Conservation (phyloP, 352 stramenopile species). For the Phytophthora cactorum region DNA sequence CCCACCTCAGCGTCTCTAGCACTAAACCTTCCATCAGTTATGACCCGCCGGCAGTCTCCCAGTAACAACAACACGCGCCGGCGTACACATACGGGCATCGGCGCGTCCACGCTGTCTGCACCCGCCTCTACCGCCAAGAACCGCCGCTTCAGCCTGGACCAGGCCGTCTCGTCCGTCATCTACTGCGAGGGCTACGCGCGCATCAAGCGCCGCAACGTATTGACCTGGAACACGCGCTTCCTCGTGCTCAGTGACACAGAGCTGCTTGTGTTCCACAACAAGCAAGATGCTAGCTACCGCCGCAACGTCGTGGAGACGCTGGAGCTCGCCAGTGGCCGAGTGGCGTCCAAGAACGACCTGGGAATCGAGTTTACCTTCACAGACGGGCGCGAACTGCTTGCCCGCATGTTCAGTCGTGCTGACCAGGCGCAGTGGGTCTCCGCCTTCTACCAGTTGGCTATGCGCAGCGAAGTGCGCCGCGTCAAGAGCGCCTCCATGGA, state of each 20-base stretch:
- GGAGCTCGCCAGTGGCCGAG: conserved; percentile 44
- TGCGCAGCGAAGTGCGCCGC: conserved; percentile 47
- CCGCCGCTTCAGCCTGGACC: conserved; percentile 38
- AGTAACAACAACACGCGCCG: conserved; percentile 14
- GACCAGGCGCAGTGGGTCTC: conserved; percentile 71
- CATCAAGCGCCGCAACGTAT: conserved; percentile 60
- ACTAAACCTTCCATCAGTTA: not conserved
- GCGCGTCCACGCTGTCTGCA: not conserved
- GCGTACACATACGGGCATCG: conserved; percentile 15
- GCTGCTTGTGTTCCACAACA: conserved; percentile 56
- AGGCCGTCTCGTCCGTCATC: conserved; percentile 20
- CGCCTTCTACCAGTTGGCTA: conserved; percentile 63
- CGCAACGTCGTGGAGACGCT: conserved; percentile 47
- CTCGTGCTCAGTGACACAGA: conserved; percentile 53
- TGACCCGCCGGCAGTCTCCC: conserved; percentile 11
- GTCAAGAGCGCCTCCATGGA: conserved; percentile 37
- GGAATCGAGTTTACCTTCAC: conserved; percentile 52
- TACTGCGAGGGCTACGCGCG: conserved; percentile 69
- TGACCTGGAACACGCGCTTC: conserved; percentile 73
- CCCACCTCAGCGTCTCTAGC: conserved; percentile 8
- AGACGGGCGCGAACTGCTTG: conserved; percentile 55
- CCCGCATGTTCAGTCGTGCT: conserved; percentile 55
- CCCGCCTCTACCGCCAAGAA: conserved; percentile 13
- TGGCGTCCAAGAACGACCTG: conserved; percentile 53
- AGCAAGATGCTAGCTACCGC: conserved; percentile 56